Evolutionary conservation across 2,329 filamentous ascomycete species (phyloP), one percentile per base, ranked within the genome.

Genomic region (Diaporthe citriasiana): DNA sequence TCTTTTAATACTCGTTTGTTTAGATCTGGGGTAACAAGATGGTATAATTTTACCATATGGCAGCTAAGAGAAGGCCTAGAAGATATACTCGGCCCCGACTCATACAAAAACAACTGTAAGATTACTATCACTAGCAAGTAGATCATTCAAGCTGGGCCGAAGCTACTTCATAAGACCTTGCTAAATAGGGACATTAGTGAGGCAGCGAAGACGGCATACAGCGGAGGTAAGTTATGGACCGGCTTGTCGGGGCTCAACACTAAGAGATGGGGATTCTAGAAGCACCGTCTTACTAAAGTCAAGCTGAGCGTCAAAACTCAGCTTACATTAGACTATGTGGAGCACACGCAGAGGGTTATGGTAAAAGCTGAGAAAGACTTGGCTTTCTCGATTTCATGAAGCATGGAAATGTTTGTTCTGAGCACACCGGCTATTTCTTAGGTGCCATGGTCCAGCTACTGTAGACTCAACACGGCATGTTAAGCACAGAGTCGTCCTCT

Each of bases 201-300:
- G 27, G 60, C 60, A 38, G 19, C 35, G 22, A 66, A 66, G 60
- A 66, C 6, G 19, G 19, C 60, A 9, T 35, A 35, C 30, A 3
- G 19, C 25, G 42, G 60, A 35, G 2, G 2, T 50, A 22, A 50
- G 6, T 12, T 66, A 7, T 50, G 42, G 42, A 25, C 42, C 19
- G 60, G 60, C 17, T 17, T 50, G 19, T 45, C 42, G 1, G 60
- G 60, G 2, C 42, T 66, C 6, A 66, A 8, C 5, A 66, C 60
- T 35, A 45, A 66, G 42, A 35, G 60, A 35, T 66, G 60, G 60
- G 60, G 60, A 12, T 66, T 50, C 35, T 66, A 45, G 60, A 66
- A 50, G 30, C 59, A 42, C 3, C 60, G 42, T 50, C 42, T 66
- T 35, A 19, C 19, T 66, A 45, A 66, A 66, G 25, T 66, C 3